A percentile compares a stretch with the other conserved stretches of the same genome.
Conservation (phyloP, 164 flowering plant species). For the Cinnamomum chago region DNA sequence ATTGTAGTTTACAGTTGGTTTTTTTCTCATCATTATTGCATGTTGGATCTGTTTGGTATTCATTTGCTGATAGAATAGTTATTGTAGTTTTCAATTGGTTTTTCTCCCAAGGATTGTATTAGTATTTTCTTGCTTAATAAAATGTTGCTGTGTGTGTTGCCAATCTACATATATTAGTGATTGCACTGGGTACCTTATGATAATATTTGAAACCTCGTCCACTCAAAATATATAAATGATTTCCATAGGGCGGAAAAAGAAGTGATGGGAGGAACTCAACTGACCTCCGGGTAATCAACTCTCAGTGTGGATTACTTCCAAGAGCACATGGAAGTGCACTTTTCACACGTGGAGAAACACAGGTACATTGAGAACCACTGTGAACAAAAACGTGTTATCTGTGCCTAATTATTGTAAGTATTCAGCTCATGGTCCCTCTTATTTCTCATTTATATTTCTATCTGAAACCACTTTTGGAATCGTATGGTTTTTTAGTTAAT, state of each 20-base stretch:
- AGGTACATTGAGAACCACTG: slow-evolving; percentile 41
- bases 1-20: too few relatives aligned
- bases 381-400: not conserved
- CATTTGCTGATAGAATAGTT: too few relatives aligned
- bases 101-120: too few relatives aligned
- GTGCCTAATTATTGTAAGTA: not conserved
- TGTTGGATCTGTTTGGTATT: too few relatives aligned
- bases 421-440: not conserved
- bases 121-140: too few relatives aligned
- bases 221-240: not conserved
- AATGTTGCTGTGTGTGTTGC: too few relatives aligned
- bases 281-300: slow-evolving; percentile 64
- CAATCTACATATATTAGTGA: not conserved
- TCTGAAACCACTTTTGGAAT: too few relatives aligned
- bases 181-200: not conserved
- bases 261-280: slow-evolving; percentile 86
- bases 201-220: slow-evolving; percentile 7
- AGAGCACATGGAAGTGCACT: slow-evolving; percentile 99
- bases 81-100: too few relatives aligned
- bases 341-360: slow-evolving; percentile 98
- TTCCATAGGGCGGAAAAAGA: slow-evolving; percentile 83
- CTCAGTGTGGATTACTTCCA: slow-evolving; percentile 86
- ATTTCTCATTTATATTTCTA: not conserved
- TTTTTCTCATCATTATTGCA: too few relatives aligned
- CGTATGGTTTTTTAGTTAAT: too few relatives aligned